Evolutionary conservation across 1,139 yeast genomes (phyloP).

Genomic region (Wickerhamiella infanticola): DNA sequence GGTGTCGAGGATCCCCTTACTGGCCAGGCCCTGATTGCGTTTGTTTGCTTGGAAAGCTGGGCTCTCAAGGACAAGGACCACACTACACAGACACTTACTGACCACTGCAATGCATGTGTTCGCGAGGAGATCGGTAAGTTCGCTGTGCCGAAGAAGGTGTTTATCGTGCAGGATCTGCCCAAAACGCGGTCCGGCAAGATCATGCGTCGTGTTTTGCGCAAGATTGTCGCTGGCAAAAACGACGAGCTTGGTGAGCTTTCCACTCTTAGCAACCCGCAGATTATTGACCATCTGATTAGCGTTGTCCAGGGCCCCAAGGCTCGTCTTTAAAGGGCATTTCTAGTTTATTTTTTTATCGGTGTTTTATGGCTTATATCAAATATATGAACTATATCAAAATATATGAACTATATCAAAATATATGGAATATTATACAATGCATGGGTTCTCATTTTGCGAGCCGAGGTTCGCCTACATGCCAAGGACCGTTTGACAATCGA

Average conservation of each 20-base stretch:
- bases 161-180: constrained; percentile 71
- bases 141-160: constrained; percentile 80
- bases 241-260: constrained; percentile 78
- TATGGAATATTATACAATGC: too few species aligned
- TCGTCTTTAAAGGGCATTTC: not conserved
- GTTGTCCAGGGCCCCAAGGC: constrained; percentile 14
- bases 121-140: constrained; percentile 84
- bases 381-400: too few species aligned
- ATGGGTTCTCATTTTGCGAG: too few species aligned
- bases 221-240: constrained; percentile 66
- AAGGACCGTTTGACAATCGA: too few species aligned
- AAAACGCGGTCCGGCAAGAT: constrained; percentile 91
- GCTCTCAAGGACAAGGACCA: constrained; percentile 34
- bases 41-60: constrained; percentile 51
- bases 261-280: constrained; percentile 68
- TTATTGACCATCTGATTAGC: constrained; percentile 52
- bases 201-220: constrained; percentile 87
- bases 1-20: constrained; percentile 80
- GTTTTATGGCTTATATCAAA: too few species aligned
- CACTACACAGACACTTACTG: constrained; percentile 28
- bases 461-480: too few species aligned
- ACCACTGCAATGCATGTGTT: constrained; percentile 60
- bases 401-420: too few species aligned
- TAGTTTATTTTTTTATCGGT: too few species aligned
- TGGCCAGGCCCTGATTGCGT: constrained; percentile 86